Evolutionary conservation across 192 early-diverging fungal species (phyloP).

Genomic region (Piromyces finnis): DNA sequence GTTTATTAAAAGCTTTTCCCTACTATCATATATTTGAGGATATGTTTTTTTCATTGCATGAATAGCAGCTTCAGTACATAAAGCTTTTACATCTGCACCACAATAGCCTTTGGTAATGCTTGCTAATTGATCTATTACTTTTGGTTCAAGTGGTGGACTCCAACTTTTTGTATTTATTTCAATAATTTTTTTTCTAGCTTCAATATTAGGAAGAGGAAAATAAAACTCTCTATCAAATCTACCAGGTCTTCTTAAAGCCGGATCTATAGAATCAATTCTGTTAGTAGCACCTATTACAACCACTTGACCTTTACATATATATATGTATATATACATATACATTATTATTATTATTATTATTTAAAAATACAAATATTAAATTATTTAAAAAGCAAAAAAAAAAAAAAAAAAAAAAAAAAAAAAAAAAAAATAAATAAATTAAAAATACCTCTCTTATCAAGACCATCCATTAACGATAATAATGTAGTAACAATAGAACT

Average conservation of each 20-base stretch:
- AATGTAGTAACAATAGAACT: conserved; percentile 52
- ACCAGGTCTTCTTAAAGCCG: conserved; percentile 49
- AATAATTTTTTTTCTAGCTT: conserved; percentile 43
- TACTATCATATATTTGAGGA: conserved; percentile 48
- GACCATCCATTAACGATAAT: conserved; percentile 58
- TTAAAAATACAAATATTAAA: too few relatives aligned
- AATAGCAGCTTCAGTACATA: conserved; percentile 57
- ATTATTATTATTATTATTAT: background rate
- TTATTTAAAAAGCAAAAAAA: too few relatives aligned
- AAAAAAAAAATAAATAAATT: background rate
- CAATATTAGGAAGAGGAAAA: conserved; percentile 36
- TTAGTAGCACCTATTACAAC: conserved; percentile 65
- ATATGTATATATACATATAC: too few relatives aligned
- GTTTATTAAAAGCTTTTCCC: conserved; percentile 29
- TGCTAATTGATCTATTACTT: conserved; percentile 24
- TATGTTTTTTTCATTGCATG: conserved; percentile 39
- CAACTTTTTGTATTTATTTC: conserved; percentile 32
- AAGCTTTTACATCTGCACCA: conserved; percentile 48
- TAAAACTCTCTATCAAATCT: conserved; percentile 58
- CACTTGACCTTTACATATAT: conserved; percentile 29
- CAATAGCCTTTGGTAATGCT: conserved; percentile 37
- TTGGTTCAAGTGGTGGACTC: conserved; percentile 22
- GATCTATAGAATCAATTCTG: conserved; percentile 55
- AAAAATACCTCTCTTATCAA: conserved; percentile 30
- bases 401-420: background rate